phyloP scores from a whole-genome alignment of 768 basidiomycete genomes.

The Vishniacozyma victoriae region DNA sequence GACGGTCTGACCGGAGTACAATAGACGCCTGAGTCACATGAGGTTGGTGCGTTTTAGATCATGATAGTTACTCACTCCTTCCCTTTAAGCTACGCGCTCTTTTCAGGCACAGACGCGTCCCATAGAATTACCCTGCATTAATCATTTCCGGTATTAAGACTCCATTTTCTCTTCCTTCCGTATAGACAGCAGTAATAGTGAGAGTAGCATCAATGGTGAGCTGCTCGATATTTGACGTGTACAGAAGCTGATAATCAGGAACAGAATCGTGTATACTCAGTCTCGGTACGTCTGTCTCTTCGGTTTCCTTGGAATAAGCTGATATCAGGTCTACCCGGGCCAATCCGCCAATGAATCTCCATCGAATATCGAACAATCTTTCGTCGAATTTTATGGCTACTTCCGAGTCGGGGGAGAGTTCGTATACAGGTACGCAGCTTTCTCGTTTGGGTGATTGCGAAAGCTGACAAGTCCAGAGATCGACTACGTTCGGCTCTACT shows the following conservation, averaged over 20 bases:
- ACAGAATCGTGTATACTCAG: conserved; percentile 69
- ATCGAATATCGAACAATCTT: conserved; percentile 70
- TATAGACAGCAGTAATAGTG: neutral
- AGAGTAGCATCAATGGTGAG: neutral
- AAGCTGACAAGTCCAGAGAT: conserved; percentile 53
- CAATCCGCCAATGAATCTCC: too few species aligned
- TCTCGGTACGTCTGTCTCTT: conserved; percentile 67
- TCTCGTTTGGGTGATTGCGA: neutral
- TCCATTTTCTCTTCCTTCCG: neutral
- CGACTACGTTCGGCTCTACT: conserved; percentile 82
- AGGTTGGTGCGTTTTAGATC: too few species aligned
- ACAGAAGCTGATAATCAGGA: too few species aligned
- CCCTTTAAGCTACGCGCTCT: too few species aligned
- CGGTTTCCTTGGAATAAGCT: too few species aligned
- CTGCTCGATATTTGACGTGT: neutral
- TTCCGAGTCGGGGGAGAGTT: conserved; percentile 87
- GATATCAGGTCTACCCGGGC: too few species aligned
- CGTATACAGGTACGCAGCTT: conserved; percentile 68
- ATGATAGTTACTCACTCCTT: too few species aligned
- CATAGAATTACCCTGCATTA: too few species aligned
- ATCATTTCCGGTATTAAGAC: too few species aligned
- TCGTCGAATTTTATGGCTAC: conserved; percentile 78
- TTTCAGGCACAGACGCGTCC: too few species aligned
- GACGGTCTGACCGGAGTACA: too few species aligned
- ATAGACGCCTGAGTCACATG: too few species aligned